phyloP scores from a whole-genome alignment of 1,284 basidiomycete species.

The Pseudozyma hubeiensis region DNA sequence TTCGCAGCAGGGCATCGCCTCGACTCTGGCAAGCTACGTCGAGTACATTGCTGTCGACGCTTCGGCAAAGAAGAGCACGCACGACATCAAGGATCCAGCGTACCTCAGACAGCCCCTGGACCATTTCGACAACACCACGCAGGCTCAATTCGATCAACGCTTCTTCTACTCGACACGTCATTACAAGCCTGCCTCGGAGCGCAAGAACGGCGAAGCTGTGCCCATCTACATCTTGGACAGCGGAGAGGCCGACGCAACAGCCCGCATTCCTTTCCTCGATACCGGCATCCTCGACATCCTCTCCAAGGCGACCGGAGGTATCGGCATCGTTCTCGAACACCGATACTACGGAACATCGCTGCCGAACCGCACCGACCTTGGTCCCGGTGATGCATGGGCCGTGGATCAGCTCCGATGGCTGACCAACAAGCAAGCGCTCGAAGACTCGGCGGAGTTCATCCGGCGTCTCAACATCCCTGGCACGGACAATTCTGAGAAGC shows the following conservation, averaged over 20 bases:
- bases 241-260: slow-evolving; percentile 66
- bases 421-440: slow-evolving; percentile 86
- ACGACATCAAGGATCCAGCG: slow-evolving; percentile 38
- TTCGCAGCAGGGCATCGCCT: slow-evolving; percentile 19
- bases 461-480: slow-evolving; percentile 79
- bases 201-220: slow-evolving; percentile 73
- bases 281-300: slow-evolving; percentile 85
- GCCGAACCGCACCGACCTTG: slow-evolving; percentile 81
- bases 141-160: slow-evolving; percentile 71
- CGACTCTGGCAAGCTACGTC: slow-evolving; percentile 16
- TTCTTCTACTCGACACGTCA: slow-evolving; percentile 91
- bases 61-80: slow-evolving; percentile 4
- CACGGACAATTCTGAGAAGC: slow-evolving; percentile 74
- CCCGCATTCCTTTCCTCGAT: slow-evolving; percentile 62
- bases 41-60: slow-evolving; percentile 17
- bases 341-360: slow-evolving; percentile 77
- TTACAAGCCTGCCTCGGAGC: slow-evolving; percentile 82
- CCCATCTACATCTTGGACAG: slow-evolving; percentile 68
- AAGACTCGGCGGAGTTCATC: slow-evolving; percentile 94
- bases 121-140: slow-evolving; percentile 72
- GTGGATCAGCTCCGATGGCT: slow-evolving; percentile 77
- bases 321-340: slow-evolving; percentile 84
- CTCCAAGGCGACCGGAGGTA: slow-evolving; percentile 81
- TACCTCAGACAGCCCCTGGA: slow-evolving; percentile 84
- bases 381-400: slow-evolving; percentile 68